These are phyloP conservation scores for Metschnikowia peoriensis DNA, from an alignment of 805 yeast species.

Conservation along the genomic window DNA sequence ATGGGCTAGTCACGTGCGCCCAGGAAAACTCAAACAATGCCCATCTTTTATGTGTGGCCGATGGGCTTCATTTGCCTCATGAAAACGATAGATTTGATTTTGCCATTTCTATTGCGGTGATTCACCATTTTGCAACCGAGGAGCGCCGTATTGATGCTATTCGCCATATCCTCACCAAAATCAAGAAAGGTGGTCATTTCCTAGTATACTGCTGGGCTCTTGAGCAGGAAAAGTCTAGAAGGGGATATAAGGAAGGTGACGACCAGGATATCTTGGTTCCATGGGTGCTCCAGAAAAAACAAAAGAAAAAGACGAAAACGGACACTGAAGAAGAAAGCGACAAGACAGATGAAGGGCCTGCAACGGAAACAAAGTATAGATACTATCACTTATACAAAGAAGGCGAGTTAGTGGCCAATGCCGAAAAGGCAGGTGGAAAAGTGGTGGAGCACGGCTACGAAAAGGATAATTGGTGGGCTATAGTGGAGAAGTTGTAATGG, in stretches of 20 bases:
- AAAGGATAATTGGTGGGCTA: conserved; percentile 88
- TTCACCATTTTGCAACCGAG: conserved; percentile 90
- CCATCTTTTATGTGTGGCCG: conserved; percentile 71
- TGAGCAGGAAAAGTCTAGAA: conserved; percentile 81
- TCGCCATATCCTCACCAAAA: conserved; percentile 56
- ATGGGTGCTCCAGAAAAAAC: conserved; percentile 73
- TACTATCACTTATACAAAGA: conserved; percentile 83
- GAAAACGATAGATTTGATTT: conserved; percentile 55
- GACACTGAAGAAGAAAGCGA: conserved; percentile 39
- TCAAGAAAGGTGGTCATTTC: conserved; percentile 62
- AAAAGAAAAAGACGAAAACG: conserved; percentile 34
- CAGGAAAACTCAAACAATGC: conserved; percentile 31
- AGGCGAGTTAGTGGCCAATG: conserved; percentile 80
- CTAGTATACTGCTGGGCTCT: conserved; percentile 95
- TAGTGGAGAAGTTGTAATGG: conserved; percentile 18
- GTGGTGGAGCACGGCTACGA: conserved; percentile 81
- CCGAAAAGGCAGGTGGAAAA: conserved; percentile 64
- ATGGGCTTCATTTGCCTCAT: conserved; percentile 61
- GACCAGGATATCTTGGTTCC: conserved; percentile 94
- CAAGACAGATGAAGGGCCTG: conserved; percentile 15
- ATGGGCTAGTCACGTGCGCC: conserved; percentile 68
- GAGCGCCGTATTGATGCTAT: conserved; percentile 80
- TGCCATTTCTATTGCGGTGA: conserved; percentile 92
- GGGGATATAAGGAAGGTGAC: conserved; percentile 91
- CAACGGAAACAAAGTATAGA: conserved; percentile 63